These are phyloP conservation scores for Parsonsia alboflavescens DNA, from an alignment of 257 asterid genomes.

Conservation along the genomic window DNA sequence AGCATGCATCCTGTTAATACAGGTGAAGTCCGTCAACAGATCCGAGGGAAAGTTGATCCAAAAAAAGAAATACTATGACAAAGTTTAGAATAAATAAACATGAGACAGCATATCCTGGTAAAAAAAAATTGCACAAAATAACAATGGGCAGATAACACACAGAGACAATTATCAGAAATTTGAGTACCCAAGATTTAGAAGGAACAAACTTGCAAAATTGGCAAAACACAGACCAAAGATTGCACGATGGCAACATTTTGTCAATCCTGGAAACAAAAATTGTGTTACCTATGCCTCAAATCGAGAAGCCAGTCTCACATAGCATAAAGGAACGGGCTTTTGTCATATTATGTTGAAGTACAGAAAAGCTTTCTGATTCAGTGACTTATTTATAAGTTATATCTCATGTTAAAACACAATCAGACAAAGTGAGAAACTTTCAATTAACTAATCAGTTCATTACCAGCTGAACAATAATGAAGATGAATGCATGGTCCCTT, in stretches of 20 bases:
- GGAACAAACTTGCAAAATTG: neutral
- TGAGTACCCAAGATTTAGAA: neutral
- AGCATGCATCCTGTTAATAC: neutral
- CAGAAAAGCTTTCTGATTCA: neutral
- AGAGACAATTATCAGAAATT: constrained; percentile 10
- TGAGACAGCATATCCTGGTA: too few species aligned
- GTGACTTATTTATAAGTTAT: neutral
- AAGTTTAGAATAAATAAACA: neutral
- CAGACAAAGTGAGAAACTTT: neutral
- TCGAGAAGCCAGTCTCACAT: neutral
- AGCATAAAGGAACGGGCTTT: neutral
- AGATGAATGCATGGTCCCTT: constrained; percentile 90
- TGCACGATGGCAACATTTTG: neutral
- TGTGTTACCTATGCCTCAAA: neutral
- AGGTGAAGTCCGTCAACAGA: neutral
- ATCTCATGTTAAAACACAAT: neutral
- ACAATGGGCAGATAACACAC: too few species aligned
- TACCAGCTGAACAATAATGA: constrained; percentile 96
- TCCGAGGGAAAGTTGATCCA: neutral
- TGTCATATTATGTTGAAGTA: neutral
- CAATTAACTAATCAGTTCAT: constrained; percentile 9
- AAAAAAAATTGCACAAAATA: neutral
- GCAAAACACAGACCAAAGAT: neutral
- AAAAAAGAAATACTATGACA: neutral
- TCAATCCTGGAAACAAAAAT: neutral